These are phyloP conservation scores for Suillus spraguei DNA, from an alignment of 768 basidiomycete genomes.

Conservation along the genomic window DNA sequence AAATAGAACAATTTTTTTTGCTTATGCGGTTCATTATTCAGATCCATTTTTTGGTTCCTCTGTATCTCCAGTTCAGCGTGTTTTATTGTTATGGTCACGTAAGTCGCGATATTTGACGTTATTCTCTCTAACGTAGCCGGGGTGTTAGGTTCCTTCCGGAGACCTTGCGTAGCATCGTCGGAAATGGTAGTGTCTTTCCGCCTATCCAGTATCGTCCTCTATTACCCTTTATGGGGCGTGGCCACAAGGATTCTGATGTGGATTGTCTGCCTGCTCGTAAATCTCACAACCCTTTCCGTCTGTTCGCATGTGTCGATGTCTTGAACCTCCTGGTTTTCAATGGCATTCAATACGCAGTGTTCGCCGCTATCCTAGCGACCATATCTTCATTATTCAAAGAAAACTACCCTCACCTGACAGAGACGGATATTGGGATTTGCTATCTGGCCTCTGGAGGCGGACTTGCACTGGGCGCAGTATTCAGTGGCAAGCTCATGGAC, in stretches of 20 bases:
- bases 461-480: conserved; percentile 55
- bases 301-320: conserved; percentile 38
- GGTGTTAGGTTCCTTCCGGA: conserved; percentile 23
- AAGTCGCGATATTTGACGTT: conserved; percentile 21
- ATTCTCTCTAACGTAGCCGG: not conserved
- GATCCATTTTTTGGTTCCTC: conserved; percentile 66
- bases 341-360: conserved; percentile 53
- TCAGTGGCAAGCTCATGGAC: conserved; percentile 63
- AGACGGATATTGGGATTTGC: conserved; percentile 64
- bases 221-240: conserved; percentile 15
- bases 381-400: conserved; percentile 49
- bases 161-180: conserved; percentile 17
- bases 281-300: conserved; percentile 35
- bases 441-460: conserved; percentile 75
- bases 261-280: conserved; percentile 12
- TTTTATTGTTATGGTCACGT: conserved; percentile 52
- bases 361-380: conserved; percentile 43
- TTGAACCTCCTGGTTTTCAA: conserved; percentile 45
- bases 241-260: not conserved
- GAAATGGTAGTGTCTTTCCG: conserved; percentile 16
- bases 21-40: conserved; percentile 18
- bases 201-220: conserved; percentile 15
- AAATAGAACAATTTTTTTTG: not conserved
- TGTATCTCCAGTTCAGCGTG: conserved; percentile 49
- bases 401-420: conserved; percentile 46